Evolutionary conservation across 768 basidiomycete genomes (phyloP), one percentile per base, ranked within the genome.

Genomic region (Sporobolomyces roseus): DNA sequence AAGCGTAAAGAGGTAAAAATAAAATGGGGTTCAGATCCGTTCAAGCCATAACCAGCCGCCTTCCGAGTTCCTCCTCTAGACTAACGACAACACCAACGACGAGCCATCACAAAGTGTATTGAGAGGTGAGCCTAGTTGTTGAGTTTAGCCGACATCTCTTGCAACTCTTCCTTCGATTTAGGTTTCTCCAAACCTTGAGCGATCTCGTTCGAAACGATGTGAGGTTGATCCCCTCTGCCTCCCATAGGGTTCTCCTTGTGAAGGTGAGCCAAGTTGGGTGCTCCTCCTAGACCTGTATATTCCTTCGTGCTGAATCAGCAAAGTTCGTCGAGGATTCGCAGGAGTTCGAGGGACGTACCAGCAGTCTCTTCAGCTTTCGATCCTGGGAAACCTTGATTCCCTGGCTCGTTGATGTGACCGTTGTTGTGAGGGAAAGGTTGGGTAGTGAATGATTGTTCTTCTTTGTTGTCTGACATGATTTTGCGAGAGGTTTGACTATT

Each of bases 381-480:
- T 3, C 58, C 50, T 2, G 58, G 58, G 58, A 60, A 60, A n/a
- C 58, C 58, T 35, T 49, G 45, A 38, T 48, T 60, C 3, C 58
- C 58, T 7, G 58, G 58, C 23, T 48, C 45, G 60, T 67, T 61
- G 52, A 30, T 23, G 19, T 10, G 33, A 21, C 50, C 61, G 62
- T 59, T 35, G 51, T 66, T 72, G 61, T 54, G 25, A 8, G 64
- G 64, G 60, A 67, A 55, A 1, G 74, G 74, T 50, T 62, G 74
- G 32, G 64, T 74, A 2, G 33, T 30, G 65, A 74, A 74, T 38
- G 64, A 25, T 54, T 72, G 74, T 60, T 69, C 48, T 9, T 41
- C 45, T 10, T 67, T 46, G 48, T 61, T 38, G 66, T 63, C 52
- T 32, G 59, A 64, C 72, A 70, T 74, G 55, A 45, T 33, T 30